These are phyloP conservation scores for Xerocomellus dryophilus DNA, from an alignment of 768 basidiomycete species.

Conservation along the genomic window DNA sequence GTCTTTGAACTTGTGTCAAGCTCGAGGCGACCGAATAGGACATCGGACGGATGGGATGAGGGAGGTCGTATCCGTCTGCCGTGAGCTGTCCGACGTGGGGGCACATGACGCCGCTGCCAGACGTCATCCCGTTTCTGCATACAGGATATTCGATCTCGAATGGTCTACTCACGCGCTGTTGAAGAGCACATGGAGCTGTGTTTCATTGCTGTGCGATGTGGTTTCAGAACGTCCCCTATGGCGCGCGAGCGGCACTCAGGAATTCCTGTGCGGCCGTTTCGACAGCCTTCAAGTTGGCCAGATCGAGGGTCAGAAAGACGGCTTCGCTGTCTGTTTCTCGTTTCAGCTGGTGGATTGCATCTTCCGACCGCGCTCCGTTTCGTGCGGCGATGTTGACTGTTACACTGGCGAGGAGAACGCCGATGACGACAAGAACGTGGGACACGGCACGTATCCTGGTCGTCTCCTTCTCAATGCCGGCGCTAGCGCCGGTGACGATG, in stretches of 20 bases:
- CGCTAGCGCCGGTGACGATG: slow-evolving; percentile 36
- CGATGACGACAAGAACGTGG: too few species aligned
- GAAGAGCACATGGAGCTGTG: slow-evolving; percentile 44
- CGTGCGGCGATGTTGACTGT: slow-evolving; percentile 38
- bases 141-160: neutral
- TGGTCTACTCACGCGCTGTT: slow-evolving; percentile 46
- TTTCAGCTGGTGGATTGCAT: slow-evolving; percentile 32
- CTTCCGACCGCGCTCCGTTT: slow-evolving; percentile 21
- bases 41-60: slow-evolving; percentile 31
- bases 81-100: slow-evolving; percentile 41
- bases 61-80: slow-evolving; percentile 47
- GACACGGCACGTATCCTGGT: slow-evolving; percentile 18
- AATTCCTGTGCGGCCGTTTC: slow-evolving; percentile 37
- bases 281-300: slow-evolving; percentile 24
- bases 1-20: slow-evolving; percentile 43
- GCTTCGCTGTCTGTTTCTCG: slow-evolving; percentile 32
- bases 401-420: slow-evolving; percentile 28
- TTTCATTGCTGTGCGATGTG: slow-evolving; percentile 37
- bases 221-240: neutral
- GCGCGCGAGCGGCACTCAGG: too few species aligned
- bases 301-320: slow-evolving; percentile 36
- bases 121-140: neutral
- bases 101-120: slow-evolving; percentile 46
- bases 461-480: slow-evolving; percentile 31
- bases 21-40: slow-evolving; percentile 34